Conservation (phyloP, 2,329 filamentous ascomycete genomes). For the Pezicula radicicola region DNA sequence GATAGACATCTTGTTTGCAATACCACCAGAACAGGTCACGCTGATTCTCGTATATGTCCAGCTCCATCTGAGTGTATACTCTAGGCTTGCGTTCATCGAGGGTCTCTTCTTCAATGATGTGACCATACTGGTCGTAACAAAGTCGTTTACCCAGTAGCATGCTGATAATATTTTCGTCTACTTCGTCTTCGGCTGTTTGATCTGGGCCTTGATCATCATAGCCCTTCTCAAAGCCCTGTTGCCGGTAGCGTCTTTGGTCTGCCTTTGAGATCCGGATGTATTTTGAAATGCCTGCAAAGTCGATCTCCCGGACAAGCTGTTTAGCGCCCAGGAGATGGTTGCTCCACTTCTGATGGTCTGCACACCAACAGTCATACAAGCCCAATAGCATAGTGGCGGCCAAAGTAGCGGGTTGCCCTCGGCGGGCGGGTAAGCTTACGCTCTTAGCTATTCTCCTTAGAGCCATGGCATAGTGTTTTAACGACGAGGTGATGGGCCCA, state of each 20-base stretch:
- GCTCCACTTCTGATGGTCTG: conserved; percentile 94
- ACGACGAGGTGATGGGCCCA: conserved; percentile 71
- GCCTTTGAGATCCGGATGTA: conserved; percentile 62
- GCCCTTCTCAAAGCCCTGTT: conserved; percentile 2
- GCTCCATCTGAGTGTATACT: conserved; percentile 47
- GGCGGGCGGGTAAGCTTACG: conserved; percentile 64
- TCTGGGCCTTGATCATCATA: conserved; percentile 12
- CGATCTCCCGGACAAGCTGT: conserved; percentile 78
- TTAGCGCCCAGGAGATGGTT: conserved; percentile 84
- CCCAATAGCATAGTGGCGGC: conserved; percentile 82
- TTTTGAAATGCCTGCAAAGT: conserved; percentile 70
- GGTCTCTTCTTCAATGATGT: conserved; percentile 31
- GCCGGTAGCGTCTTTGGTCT: conserved; percentile 27
- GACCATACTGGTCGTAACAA: conserved; percentile 55
- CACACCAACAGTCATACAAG: conserved; percentile 93
- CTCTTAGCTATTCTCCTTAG: conserved; percentile 75
- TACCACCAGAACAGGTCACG: conserved; percentile 96
- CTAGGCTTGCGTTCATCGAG: conserved; percentile 7
- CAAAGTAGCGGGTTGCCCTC: conserved; percentile 77
- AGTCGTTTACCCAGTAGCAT: conserved; percentile 54
- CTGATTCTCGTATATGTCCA: conserved; percentile 76
- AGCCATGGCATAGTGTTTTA: conserved; percentile 89
- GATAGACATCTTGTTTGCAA: conserved; percentile 88
- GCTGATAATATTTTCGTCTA: conserved; percentile 56
- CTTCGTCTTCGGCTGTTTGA: conserved; percentile 33